Base-by-base conservation (phyloP, 2,329 filamentous ascomycete species). In the Colletotrichum nymphaeae region DNA sequence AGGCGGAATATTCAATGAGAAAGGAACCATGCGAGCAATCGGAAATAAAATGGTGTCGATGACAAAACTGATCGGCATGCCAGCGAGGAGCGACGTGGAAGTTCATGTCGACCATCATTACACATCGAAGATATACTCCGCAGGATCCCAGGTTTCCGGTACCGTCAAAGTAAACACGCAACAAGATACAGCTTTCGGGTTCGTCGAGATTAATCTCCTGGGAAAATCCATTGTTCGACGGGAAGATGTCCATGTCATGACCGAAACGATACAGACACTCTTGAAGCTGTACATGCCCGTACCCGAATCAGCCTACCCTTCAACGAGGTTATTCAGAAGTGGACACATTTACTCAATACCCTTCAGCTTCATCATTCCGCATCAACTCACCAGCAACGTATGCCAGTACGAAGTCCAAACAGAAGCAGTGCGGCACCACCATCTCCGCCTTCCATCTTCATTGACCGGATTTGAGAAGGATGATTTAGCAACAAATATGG, bases 301-400 rank as follows among this genome's bases (percentile, higher is more conserved):
- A 19, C 77, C 82, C 5, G 82, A 83, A n/a, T 82, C 83, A 0
- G 78, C 81, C 7, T 86, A 90, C 63, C 88, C 88, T 1, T 78
- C 80, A 4, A 80, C 85, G 19, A 82, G 84, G 37, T 76, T 88
- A 26, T 86, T 90, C 71, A 81, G 86, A 78, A 81, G 83, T n/a
- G 87, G 84, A 1, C 78, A 78, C 69, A 83, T 81, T 16, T 88
- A 89, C 79, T 83, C 77, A 7, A 79, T 91, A 26, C 88, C 89
- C 11, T 89, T 91, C 81, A 80, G 88, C 79, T 91, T 91, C 76
- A 85, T 90, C 69, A 84, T 91, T 16, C 89, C 89, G 19, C 82
- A 83, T 75, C 86, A 89, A 67, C 85, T 91, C 69, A 90, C 89
- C 11, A 82, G 90, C 55, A 84, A 84, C 70, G 88, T 88, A 14